phyloP scores from a whole-genome alignment of 305 asterid species.

The Striga hermonthica region DNA sequence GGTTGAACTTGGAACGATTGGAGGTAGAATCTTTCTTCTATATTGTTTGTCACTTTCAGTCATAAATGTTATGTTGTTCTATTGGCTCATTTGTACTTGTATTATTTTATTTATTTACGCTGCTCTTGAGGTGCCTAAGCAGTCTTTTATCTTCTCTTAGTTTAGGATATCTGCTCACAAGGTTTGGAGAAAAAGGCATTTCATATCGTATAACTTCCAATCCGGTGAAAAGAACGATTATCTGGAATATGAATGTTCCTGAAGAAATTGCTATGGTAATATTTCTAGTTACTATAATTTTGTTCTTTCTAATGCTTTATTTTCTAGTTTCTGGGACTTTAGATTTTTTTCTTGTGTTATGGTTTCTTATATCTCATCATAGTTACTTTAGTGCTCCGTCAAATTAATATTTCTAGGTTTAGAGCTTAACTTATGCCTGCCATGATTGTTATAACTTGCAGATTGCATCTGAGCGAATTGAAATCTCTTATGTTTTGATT shows the following conservation, averaged over 20 bases:
- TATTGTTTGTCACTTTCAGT: conserved; percentile 13
- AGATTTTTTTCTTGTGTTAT: conserved; percentile 16
- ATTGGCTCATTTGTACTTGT: conserved; percentile 12
- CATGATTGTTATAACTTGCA: conserved; percentile 40
- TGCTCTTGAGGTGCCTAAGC: conserved; percentile 35
- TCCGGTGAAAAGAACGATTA: conserved; percentile 67
- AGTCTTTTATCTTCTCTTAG: conserved; percentile 34
- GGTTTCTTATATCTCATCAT: conserved; percentile 16
- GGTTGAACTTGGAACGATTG: conserved; percentile 75
- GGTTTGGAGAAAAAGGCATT: conserved; percentile 79
- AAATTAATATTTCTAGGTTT: conserved; percentile 7
- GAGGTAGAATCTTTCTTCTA: conserved; percentile 50
- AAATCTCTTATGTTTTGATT: conserved; percentile 59
- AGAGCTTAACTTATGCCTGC: conserved; percentile 20
- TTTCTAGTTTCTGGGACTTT: conserved; percentile 30
- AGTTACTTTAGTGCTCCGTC: conserved; percentile 13
- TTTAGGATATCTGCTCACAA: conserved; percentile 80
- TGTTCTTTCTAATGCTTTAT: not conserved
- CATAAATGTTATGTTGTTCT: not conserved
- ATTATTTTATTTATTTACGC: conserved; percentile 5
- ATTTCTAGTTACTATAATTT: no score
- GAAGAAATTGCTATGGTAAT: conserved; percentile 66
- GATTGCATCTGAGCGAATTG: conserved; percentile 50
- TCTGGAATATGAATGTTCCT: conserved; percentile 76
- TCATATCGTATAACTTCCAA: conserved; percentile 72